Base-by-base conservation (phyloP, 305 asterid species). In the Fraxinus nigra region DNA sequence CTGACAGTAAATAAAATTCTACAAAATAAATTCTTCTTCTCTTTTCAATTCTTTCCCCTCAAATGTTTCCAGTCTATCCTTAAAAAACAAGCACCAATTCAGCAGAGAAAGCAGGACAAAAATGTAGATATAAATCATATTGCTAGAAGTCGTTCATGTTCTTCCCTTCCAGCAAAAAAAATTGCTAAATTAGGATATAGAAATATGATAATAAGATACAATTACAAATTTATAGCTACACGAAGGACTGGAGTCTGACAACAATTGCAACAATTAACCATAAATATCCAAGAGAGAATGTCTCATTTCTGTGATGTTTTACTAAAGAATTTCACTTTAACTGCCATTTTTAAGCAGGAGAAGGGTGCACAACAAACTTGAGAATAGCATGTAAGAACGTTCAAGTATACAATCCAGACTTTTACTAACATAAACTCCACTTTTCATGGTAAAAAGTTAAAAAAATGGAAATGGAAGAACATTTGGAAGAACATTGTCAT, bases 351-450 rank as follows among this genome's bases (percentile, higher is more conserved):
- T 43, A 61, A 14, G 48, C 73, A 35, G 35, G 54, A 6, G 48
- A 79, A 61, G 73, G 70, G 59, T 65, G 77, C 65, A 67, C 69
- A 76, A 63, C 48, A 37, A 82, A 74, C 72, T 59, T 22, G 34
- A 26, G 28, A 8, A 34, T 14, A 77, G 51, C 32, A 73, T n/a
- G 37, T 61, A 59, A 37, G 75, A 74, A 48, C 46, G 43, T 80
- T 5, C 63, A 54, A 51, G 61, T 16, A 51, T 48, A 70, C 13
- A 80, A 43, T 43, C 51, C 28, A 43, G 30, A 13, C 51, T 18
- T 22, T 5, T 78, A 32, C 72, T 43, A 35, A 7, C 5, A 5
- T 20, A 33, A 40, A 59, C 77, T 75, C 77, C 67, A 48, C 74
- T 78, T 81, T 72, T 54, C 40, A 70, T 65, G 85, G 82, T 65